Evolutionary conservation across 2,329 filamentous ascomycete genomes (phyloP).

Genomic region (Xylariaceae sp.): DNA sequence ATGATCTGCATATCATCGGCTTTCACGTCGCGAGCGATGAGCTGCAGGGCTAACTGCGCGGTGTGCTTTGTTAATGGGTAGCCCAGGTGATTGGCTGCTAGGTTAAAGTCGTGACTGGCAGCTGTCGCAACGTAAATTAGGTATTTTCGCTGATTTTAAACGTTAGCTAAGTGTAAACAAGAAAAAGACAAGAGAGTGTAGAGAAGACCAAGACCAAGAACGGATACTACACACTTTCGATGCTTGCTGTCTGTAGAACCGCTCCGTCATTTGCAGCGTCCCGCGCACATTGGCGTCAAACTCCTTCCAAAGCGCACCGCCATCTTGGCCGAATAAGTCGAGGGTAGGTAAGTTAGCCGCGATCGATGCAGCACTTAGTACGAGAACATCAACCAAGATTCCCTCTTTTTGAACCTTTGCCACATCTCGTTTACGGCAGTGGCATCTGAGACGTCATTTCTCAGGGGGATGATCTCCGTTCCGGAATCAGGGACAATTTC

Average conservation of each 20-base stretch:
- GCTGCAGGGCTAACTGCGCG: not conserved
- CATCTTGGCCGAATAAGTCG: not conserved
- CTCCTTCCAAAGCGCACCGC: not conserved
- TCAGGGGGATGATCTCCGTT: not conserved
- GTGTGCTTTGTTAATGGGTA: not conserved
- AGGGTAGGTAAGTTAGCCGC: not conserved
- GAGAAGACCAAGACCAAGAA: too few relatives aligned
- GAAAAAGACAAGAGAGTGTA: not conserved
- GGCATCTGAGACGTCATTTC: not conserved
- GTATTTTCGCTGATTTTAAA: not conserved
- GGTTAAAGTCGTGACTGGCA: not conserved
- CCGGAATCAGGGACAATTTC: not conserved
- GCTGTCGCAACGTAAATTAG: not conserved
- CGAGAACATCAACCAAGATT: not conserved
- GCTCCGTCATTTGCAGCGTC: too few relatives aligned
- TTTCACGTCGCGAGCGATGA: not conserved
- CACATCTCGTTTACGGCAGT: not conserved
- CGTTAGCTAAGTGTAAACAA: not conserved
- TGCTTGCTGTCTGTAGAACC: too few relatives aligned
- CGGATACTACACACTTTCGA: too few relatives aligned
- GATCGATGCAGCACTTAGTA: not conserved
- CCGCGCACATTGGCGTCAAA: too few relatives aligned
- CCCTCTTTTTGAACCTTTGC: not conserved
- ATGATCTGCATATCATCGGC: slow-evolving; percentile 1
- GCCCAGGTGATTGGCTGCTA: not conserved